Evolutionary conservation across 495 filamentous ascomycete genomes (phyloP), one percentile per base, ranked within the genome.

Genomic region (Penicillium goetzii): DNA sequence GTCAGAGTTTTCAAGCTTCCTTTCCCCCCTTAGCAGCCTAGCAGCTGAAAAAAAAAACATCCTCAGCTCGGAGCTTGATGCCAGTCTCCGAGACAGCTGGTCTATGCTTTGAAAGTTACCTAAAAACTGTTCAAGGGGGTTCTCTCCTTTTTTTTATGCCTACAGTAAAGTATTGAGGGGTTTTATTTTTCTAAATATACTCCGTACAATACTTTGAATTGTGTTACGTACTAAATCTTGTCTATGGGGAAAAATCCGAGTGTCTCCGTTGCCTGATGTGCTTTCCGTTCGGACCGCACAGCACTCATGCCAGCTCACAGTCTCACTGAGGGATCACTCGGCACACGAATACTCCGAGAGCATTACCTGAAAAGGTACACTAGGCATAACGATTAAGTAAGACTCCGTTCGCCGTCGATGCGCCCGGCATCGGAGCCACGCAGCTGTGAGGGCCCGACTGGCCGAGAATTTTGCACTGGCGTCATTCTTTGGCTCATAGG

Each of bases 261-360:
- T 26, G 10, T 25, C 10, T 52, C 12, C 50, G 49, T 70, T 66
- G 65, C 68, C 68, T 72, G 65, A 68, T 67, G 56, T 38, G 60
- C 61, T 67, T 59, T 56, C 68, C 67, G 56, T 63, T 64, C 68
- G 70, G 69, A 59, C 69, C 69, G 66, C 51, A 66, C 69, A 62
- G 64, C 61, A 61, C 34, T 47, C 33, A 49, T 11, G 10, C 21
- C 45, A 47, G 19, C 43, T 21, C 17, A 23, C 43, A 9, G n/a
- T n/a, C n/a, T n/a, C 19, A 47, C 43, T 23, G 8, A 8, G 30
- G 7, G 1, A 47, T 14, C 5, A 40, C 1, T 40, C 21, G 41
- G 41, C 41, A 43, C 11, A 43, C 41, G 41, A 43, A 43, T 43
- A 19, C n/a, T n/a, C 19, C 43, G 43, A 23, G 12, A 25, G 43